phyloP scores from a whole-genome alignment of 164 flowering plant species.

The Vitis cinerea region DNA sequence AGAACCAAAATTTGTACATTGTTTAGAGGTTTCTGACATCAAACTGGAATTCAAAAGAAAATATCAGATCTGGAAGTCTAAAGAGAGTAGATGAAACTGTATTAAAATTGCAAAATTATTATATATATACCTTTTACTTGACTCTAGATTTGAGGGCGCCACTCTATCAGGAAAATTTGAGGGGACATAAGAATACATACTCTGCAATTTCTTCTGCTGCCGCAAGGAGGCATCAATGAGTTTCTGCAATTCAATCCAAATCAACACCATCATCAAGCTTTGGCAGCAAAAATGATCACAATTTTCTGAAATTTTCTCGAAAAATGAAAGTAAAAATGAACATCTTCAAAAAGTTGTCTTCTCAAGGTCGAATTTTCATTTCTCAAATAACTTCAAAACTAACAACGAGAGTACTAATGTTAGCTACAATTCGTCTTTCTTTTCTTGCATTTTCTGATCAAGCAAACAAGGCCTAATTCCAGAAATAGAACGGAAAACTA shows the following conservation, averaged over 20 bases:
- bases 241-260: conserved; percentile 43
- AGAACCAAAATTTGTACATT: conserved; percentile 20
- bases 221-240: conserved; percentile 64
- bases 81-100: neutral
- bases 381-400: too few species aligned
- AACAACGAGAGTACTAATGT: too few species aligned
- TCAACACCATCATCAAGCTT: too few species aligned
- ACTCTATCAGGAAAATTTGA: conserved; percentile 34
- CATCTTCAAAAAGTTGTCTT: too few species aligned
- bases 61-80: neutral
- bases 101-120: neutral
- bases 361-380: too few species aligned
- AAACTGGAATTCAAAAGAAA: conserved; percentile 27
- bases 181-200: conserved; percentile 55
- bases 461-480: neutral
- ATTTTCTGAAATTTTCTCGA: too few species aligned
- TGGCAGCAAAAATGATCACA: too few species aligned
- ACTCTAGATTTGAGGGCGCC: conserved; percentile 21
- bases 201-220: conserved; percentile 82
- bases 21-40: conserved; percentile 28
- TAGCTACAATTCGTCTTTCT: neutral
- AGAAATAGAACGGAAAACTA: neutral
- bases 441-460: conserved; percentile 1
- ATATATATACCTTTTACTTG: conserved; percentile 27
- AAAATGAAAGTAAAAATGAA: too few species aligned